Conservation (phyloP, 331 rosid species). For the Dryas integrifolia region DNA sequence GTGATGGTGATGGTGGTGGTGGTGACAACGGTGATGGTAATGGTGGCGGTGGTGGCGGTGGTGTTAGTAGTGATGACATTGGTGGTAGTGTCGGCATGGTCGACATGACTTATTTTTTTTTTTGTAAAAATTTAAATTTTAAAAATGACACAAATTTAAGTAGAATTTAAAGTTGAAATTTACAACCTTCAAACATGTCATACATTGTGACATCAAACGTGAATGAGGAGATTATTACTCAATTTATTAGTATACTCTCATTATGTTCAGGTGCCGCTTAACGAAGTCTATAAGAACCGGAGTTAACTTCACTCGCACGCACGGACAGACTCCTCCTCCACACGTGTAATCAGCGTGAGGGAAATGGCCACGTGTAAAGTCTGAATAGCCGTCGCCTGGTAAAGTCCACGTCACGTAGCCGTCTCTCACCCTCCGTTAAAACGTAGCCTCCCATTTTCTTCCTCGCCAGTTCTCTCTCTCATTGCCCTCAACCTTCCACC, state of each 20-base stretch:
- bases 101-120: too few relatives aligned
- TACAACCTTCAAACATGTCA: too few relatives aligned
- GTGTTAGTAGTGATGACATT: too few relatives aligned
- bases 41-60: too few relatives aligned
- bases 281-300: background rate
- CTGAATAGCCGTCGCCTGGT: slow-evolving; percentile 21
- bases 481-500: background rate
- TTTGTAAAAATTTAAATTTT: too few relatives aligned
- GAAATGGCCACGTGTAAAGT: slow-evolving; percentile 17
- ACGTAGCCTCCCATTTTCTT: slow-evolving; percentile 25
- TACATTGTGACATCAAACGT: too few relatives aligned
- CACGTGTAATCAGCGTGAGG: background rate
- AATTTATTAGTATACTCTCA: background rate
- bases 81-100: too few relatives aligned
- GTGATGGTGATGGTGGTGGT: too few relatives aligned
- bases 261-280: background rate
- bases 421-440: slow-evolving; percentile 24
- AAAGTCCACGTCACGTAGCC: slow-evolving; percentile 31
- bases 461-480: background rate
- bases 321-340: background rate
- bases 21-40: too few relatives aligned
- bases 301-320: background rate
- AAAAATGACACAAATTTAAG: too few relatives aligned
- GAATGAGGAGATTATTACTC: too few relatives aligned
- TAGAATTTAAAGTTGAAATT: too few relatives aligned